Percentiles rank a stretch among this genome's conserved stretches.
phyloP scores from a whole-genome alignment of 352 stramenopile genomes.

The Phytopythium sindhum region DNA sequence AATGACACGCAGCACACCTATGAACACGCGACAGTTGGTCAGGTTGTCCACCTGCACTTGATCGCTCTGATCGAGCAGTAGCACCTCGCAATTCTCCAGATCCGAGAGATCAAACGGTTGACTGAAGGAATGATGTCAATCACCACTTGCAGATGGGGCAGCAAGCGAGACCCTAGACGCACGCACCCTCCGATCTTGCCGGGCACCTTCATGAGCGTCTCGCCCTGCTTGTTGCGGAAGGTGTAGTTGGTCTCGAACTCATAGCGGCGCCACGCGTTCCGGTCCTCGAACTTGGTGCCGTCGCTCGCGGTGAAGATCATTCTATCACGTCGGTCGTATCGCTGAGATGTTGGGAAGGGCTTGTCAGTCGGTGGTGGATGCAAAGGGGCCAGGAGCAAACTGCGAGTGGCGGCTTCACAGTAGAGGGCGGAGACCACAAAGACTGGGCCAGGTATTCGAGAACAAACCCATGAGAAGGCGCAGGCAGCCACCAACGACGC shows the following conservation, averaged over 20 bases:
- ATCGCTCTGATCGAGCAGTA: conserved; percentile 86
- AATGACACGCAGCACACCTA: conserved; percentile 34
- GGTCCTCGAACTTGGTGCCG: conserved; percentile 83
- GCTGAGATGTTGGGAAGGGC: not conserved
- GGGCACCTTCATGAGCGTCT: conserved; percentile 78
- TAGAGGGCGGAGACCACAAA: not conserved
- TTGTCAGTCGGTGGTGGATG: not conserved
- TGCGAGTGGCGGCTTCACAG: not conserved
- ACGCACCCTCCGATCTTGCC: conserved; percentile 70
- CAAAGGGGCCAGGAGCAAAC: not conserved
- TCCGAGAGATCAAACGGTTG: conserved; percentile 89
- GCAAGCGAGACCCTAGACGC: not conserved
- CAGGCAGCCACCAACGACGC: not conserved
- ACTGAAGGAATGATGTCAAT: conserved; percentile 11
- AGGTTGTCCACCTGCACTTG: conserved; percentile 91
- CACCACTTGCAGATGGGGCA: not conserved
- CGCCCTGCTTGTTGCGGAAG: conserved; percentile 80
- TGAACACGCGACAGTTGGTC: conserved; percentile 83
- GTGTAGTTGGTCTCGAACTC: conserved; percentile 92
- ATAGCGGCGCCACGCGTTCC: conserved; percentile 79
- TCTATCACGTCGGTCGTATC: not conserved
- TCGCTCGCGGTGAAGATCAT: conserved; percentile 81
- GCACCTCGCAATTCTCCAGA: conserved; percentile 74
- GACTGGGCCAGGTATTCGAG: not conserved
- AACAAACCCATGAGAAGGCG: not conserved